Conservation (phyloP, 2,329 filamentous ascomycete species). For the Hymenoscyphus salicellus region DNA sequence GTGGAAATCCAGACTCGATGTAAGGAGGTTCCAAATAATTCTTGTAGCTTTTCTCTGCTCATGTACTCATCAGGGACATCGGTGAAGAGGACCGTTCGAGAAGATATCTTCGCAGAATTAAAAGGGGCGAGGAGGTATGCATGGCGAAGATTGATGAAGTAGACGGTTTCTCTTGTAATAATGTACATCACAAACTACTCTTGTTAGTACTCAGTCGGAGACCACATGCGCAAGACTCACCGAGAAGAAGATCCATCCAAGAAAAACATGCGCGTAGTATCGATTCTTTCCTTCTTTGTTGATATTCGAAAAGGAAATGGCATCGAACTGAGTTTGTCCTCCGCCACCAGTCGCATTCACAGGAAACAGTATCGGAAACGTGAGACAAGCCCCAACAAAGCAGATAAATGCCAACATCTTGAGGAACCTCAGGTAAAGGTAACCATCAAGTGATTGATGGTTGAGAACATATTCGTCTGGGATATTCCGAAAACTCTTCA, state of each 20-base stretch:
- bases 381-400: slow-evolving; percentile 76
- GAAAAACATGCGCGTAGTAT: slow-evolving; percentile 77
- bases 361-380: slow-evolving; percentile 76
- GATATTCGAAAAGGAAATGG: slow-evolving; percentile 79
- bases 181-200: slow-evolving; percentile 77
- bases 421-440: slow-evolving; percentile 84
- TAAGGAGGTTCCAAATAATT: slow-evolving; percentile 76
- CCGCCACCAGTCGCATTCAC: slow-evolving; percentile 81
- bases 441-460: slow-evolving; percentile 87
- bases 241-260: slow-evolving; percentile 75
- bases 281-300: slow-evolving; percentile 51
- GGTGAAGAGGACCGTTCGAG: slow-evolving; percentile 83
- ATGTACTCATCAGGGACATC: slow-evolving; percentile 80
- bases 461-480: slow-evolving; percentile 78
- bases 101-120: slow-evolving; percentile 80
- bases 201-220: not conserved
- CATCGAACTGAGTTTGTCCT: slow-evolving; percentile 63
- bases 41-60: slow-evolving; percentile 68
- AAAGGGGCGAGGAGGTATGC: slow-evolving; percentile 83
- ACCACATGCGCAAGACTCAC: not conserved
- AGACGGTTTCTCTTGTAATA: slow-evolving; percentile 82
- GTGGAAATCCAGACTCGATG: slow-evolving; percentile 80
- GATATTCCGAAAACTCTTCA: slow-evolving; percentile 61
- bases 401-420: slow-evolving; percentile 74
- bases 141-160: slow-evolving; percentile 87